Base-by-base conservation (phyloP, 1,284 basidiomycete genomes). In the Tilletia indica region DNA sequence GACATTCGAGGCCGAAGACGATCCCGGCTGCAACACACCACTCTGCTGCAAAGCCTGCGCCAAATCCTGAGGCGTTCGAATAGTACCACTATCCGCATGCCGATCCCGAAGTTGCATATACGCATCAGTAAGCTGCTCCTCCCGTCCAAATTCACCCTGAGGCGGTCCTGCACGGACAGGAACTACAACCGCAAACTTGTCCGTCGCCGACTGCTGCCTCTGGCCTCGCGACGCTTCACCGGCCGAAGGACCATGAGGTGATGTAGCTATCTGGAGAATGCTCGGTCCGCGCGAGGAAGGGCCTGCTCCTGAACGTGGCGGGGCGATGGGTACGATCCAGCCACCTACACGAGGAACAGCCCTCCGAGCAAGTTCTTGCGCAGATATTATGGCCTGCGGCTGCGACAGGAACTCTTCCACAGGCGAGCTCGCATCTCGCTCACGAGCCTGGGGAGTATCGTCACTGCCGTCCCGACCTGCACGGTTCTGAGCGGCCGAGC, bases 391-490 rank as follows among this genome's bases (percentile, higher is more conserved):
- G 3, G 61, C 61, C 61, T 64, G 61, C 19, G 61, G 61, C 36
- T 64, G 61, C 12, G 34, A 38, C 8, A 64, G 14, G 36, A 64
- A 64, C 36, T 64, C 61, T 6, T 64, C 61, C 6, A 64, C 61
- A 9, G 61, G 61, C 31, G 61, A 64, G 61, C 61, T 64, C 12
- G 61, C 61, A 39, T 64, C 61, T 14, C 61, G 61, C 9, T 45
- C 42, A 45, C 42, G 42, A 45, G 14, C 42, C 42, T 45, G 42
- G 42, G 42, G 14, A 8, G 42, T 45, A 3, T 14, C 42, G 9
- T 45, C 42, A 14, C 42, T 45, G 42, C 42, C 42, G 42, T 45
- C 42, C 42, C 42, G 42, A 14, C 56, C 56, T 4, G 25, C 56
- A 14, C 56, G 56, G 21, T 25, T 21, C 6, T 21, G 56, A 34